Percentiles rank a stretch among this genome's conserved stretches.
phyloP scores from a whole-genome alignment of 106 monocot species.

The Dactylorhiza incarnata region DNA sequence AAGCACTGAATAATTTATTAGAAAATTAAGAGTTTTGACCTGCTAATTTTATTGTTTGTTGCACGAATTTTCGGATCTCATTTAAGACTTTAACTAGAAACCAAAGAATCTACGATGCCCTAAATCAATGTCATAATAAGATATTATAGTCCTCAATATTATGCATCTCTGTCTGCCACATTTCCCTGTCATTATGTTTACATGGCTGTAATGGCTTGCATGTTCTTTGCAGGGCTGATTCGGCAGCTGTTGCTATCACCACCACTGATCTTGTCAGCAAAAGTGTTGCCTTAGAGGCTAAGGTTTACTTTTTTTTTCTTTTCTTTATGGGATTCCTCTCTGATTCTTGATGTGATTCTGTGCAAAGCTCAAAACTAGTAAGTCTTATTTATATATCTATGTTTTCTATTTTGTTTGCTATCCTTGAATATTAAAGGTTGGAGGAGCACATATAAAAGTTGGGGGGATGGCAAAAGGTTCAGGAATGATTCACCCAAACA shows the following conservation, averaged over 20 bases:
- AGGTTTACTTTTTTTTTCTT: slow-evolving; percentile 35
- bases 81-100: not conserved
- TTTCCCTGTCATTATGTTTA: not conserved
- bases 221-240: slow-evolving; percentile 53
- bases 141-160: not conserved
- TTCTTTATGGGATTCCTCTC: not conserved
- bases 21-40: no score
- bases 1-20: no score
- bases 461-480: slow-evolving; percentile 99
- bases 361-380: not conserved
- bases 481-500: slow-evolving; percentile 99
- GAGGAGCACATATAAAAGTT: slow-evolving; percentile 56
- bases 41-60: no score
- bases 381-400: not conserved
- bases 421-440: slow-evolving; percentile 38
- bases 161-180: not conserved
- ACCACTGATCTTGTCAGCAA: slow-evolving; percentile 99
- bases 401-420: slow-evolving; percentile 1
- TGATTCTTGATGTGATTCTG: not conserved
- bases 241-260: slow-evolving; percentile 93
- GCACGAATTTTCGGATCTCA: no score
- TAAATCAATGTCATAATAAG: not conserved
- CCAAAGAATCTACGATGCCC: not conserved
- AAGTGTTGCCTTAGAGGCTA: slow-evolving; percentile 75
- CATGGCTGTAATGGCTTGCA: not conserved